These are phyloP conservation scores for Pseudogymnoascus sp. DNA, from an alignment of 2,329 filamentous ascomycete genomes.

Conservation along the genomic window DNA sequence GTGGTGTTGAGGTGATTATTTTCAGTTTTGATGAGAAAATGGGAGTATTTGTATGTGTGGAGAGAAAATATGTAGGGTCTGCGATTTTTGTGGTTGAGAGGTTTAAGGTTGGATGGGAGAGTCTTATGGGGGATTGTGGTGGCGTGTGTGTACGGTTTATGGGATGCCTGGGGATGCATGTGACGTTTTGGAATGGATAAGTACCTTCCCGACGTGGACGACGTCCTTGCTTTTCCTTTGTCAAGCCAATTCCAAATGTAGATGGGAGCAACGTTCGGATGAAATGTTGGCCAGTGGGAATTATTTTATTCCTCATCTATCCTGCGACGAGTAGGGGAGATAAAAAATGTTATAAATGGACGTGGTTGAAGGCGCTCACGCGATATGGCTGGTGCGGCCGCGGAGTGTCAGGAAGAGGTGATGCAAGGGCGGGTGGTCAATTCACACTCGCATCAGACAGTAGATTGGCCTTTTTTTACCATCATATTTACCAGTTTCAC, in stretches of 20 bases:
- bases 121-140: neutral
- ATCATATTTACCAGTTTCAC: neutral
- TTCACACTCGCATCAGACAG: neutral
- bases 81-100: neutral
- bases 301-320: neutral
- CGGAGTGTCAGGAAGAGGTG: neutral
- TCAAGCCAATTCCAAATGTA: neutral
- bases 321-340: neutral
- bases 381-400: neutral
- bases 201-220: slow-evolving; percentile 2
- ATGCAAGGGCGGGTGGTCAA: neutral
- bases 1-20: neutral
- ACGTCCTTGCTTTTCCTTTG: neutral
- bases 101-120: neutral
- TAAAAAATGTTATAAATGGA: neutral
- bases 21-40: no score
- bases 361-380: neutral
- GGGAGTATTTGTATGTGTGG: neutral
- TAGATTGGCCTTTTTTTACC: no score
- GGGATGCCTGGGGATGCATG: slow-evolving; percentile 4
- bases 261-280: neutral
- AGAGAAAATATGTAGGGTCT: neutral
- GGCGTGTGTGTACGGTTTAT: neutral
- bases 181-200: neutral
- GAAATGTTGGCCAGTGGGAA: neutral